Conservation (phyloP, 345 rosid genomes). For the Aethionema arabicum region DNA sequence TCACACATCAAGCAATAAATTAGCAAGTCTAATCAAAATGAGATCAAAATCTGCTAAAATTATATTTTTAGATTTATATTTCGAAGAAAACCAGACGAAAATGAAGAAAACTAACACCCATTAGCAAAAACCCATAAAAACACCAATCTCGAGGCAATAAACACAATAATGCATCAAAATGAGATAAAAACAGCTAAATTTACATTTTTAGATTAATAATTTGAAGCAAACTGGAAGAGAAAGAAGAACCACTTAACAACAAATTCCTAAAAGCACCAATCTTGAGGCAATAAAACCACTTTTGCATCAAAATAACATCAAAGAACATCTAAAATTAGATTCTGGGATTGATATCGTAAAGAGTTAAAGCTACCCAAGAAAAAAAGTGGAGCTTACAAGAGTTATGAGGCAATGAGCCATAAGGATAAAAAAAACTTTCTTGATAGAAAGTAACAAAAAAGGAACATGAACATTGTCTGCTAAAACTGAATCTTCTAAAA, state of each 20-base stretch:
- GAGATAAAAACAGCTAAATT: too few species aligned
- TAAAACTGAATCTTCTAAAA: too few species aligned
- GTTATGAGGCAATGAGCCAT: constrained; percentile 46
- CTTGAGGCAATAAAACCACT: constrained; percentile 7
- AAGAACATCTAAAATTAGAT: background rate
- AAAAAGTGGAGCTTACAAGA: constrained; percentile 43
- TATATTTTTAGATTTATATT: too few species aligned
- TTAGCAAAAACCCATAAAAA: background rate
- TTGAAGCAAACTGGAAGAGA: too few species aligned
- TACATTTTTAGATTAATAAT: too few species aligned
- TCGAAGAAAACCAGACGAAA: too few species aligned
- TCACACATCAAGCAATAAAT: too few species aligned
- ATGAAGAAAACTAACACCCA: background rate
- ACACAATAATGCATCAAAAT: too few species aligned
- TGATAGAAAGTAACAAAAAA: constrained; percentile 53
- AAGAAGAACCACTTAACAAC: constrained; percentile 10
- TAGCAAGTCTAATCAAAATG: constrained; percentile 16
- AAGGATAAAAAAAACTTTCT: constrained; percentile 51
- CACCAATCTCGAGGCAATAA: constrained; percentile 5
- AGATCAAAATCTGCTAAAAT: too few species aligned
- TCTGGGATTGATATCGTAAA: constrained; percentile 4
- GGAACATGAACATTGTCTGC: constrained; percentile 62
- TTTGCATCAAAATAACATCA: constrained; percentile 6
- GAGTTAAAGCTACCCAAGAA: background rate
- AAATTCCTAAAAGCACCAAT: constrained; percentile 5